Evolutionary conservation across 331 rosid species (phyloP).

Genomic region (Stylosanthes scabra): DNA sequence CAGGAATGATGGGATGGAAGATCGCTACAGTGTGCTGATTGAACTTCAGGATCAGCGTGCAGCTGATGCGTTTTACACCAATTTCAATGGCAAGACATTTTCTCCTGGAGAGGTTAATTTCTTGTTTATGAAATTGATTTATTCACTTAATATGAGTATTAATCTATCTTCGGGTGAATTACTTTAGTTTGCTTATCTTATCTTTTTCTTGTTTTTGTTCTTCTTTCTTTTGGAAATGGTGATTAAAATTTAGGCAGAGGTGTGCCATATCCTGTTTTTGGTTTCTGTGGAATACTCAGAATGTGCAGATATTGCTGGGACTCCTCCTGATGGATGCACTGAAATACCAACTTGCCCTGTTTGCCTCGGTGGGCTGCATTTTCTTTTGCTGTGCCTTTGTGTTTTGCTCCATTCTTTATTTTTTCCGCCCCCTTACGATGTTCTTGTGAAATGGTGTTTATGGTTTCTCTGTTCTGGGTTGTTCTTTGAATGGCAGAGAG

Average conservation of each 20-base stretch:
- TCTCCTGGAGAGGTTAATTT: slow-evolving; percentile 74
- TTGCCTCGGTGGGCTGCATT: slow-evolving; percentile 80
- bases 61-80: slow-evolving; percentile 62
- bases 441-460: slow-evolving; percentile 26
- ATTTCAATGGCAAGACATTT: slow-evolving; percentile 76
- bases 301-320: slow-evolving; percentile 71
- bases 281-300: slow-evolving; percentile 80
- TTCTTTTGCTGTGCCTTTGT: slow-evolving; percentile 10
- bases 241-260: slow-evolving; percentile 71
- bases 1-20: slow-evolving; percentile 86
- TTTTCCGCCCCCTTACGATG: not conserved
- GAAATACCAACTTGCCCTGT: slow-evolving; percentile 96
- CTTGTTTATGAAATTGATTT: slow-evolving; percentile 15
- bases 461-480: slow-evolving; percentile 26
- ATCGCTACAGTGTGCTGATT: slow-evolving; percentile 84
- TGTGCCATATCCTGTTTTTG: slow-evolving; percentile 81
- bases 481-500: slow-evolving; percentile 70
- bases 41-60: slow-evolving; percentile 53
- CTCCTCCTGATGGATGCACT: slow-evolving; percentile 73
- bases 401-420: not conserved
- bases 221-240: not conserved
- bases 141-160: not conserved
- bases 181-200: not conserved
- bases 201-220: not conserved
- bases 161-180: not conserved